These are phyloP conservation scores for Lentinus tigrinus DNA, from an alignment of 768 basidiomycete genomes.

Conservation along the genomic window DNA sequence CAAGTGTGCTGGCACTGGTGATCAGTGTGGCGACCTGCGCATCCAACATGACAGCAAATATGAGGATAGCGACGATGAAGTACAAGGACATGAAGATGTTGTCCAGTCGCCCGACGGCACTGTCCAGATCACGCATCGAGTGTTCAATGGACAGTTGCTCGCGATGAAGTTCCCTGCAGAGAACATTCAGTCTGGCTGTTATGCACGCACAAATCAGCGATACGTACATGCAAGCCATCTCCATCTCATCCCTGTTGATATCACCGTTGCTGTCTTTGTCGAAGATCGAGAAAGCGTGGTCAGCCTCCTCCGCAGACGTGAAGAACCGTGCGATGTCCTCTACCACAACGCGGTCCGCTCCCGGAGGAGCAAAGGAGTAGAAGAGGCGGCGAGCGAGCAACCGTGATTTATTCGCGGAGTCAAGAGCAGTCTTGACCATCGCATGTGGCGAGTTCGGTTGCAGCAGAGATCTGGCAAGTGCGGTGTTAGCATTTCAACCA, in stretches of 20 bases:
- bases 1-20: conserved; percentile 69
- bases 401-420: conserved; percentile 78
- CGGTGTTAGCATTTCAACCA: neutral
- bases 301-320: conserved; percentile 61
- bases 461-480: conserved; percentile 55
- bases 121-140: conserved; percentile 87
- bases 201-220: neutral
- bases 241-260: conserved; percentile 68
- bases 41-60: conserved; percentile 82
- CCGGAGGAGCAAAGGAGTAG: conserved; percentile 75
- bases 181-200: neutral
- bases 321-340: conserved; percentile 76
- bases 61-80: conserved; percentile 66
- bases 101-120: conserved; percentile 83
- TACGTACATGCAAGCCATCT: conserved; percentile 67
- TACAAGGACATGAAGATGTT: conserved; percentile 85
- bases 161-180: conserved; percentile 70
- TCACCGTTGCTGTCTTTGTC: conserved; percentile 76
- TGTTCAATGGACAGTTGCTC: conserved; percentile 83
- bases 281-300: conserved; percentile 65
- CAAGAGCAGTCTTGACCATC: conserved; percentile 75
- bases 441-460: conserved; percentile 87
- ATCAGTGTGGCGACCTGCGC: conserved; percentile 71
- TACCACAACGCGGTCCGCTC: conserved; percentile 55
- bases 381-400: conserved; percentile 80